phyloP scores from a whole-genome alignment of 2,329 filamentous ascomycete genomes.

The Cladosporium sp. region DNA sequence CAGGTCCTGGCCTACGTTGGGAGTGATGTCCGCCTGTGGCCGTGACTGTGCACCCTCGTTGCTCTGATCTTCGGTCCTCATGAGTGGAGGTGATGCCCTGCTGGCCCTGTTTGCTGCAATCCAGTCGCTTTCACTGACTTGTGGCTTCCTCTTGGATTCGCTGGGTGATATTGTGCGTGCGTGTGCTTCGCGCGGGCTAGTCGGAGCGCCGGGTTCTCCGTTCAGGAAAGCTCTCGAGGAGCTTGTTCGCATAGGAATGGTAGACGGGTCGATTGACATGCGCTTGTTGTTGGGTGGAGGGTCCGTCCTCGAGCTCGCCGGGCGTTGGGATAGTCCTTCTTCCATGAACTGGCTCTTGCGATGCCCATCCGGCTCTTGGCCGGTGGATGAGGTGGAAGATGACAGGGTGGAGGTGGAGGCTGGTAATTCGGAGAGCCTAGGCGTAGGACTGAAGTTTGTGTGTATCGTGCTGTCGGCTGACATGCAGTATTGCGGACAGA shows the following conservation, averaged over 20 bases:
- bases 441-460: not conserved
- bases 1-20: conserved; percentile 27
- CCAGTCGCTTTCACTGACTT: conserved; percentile 27
- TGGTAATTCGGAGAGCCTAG: not conserved
- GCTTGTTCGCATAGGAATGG: conserved; percentile 69
- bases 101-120: conserved; percentile 29
- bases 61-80: conserved; percentile 16
- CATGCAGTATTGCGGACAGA: not conserved
- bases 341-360: conserved; percentile 15
- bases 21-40: conserved; percentile 1
- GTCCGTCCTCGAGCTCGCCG: not conserved
- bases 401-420: not conserved
- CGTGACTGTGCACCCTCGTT: conserved; percentile 16
- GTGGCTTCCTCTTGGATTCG: conserved; percentile 18
- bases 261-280: conserved; percentile 23
- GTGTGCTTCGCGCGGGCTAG: conserved; percentile 15
- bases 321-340: conserved; percentile 6
- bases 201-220: conserved; percentile 26
- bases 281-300: not conserved
- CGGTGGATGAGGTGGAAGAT: not conserved
- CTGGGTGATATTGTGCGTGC: conserved; percentile 21
- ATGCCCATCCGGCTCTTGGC: conserved; percentile 9
- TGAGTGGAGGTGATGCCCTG: conserved; percentile 31
- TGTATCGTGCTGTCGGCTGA: not conserved
- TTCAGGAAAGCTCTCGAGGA: conserved; percentile 52